Evolutionary conservation across 257 asterid genomes (phyloP), one percentile per base, ranked within the genome.

Genomic region (Catharanthus roseus): DNA sequence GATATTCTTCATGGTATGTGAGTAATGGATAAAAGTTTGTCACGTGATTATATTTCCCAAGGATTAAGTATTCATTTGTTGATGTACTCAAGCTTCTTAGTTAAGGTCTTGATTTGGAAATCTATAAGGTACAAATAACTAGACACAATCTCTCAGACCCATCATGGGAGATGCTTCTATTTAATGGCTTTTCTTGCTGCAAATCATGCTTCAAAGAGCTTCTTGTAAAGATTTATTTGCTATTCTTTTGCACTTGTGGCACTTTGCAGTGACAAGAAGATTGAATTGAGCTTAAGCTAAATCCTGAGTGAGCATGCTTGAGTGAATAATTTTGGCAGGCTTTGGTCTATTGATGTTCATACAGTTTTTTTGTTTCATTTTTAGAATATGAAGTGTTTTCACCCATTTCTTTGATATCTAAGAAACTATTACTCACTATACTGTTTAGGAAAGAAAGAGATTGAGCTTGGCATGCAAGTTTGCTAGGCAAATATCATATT

Each of bases 1-100:
- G 97, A 91, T 74, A 87, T 91, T 53, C 95, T 91, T 76, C 97
- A 91, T 70, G 97, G 97, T 91, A 73, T 65, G 87, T 77, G 67
- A 75, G n/a, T n/a, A n/a, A n/a, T n/a, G n/a, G n/a, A n/a, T n/a
- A n/a, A n/a, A n/a, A n/a, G n/a, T n/a, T n/a, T n/a, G n/a, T n/a
- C n/a, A n/a, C n/a, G n/a, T n/a, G n/a, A n/a, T n/a, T n/a, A n/a
- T n/a, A n/a, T n/a, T n/a, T n/a, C n/a, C n/a, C n/a, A n/a, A n/a
- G n/a, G 69, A 39, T 39, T 23, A 16, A 39, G 19, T 45, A 66
- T 24, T 11, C 16, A 1, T 41, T 41, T 65, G 34, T 42, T 44
- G 28, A 28, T 3, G 31, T 44, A n/a, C 42, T 61, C 23, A 8
- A 45, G 2, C 47, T 60, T 26, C 45, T 41, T 13, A 44, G 18